Evolutionary conservation across 768 basidiomycete species (phyloP).

Genomic region (Naganishia vishniacii): DNA sequence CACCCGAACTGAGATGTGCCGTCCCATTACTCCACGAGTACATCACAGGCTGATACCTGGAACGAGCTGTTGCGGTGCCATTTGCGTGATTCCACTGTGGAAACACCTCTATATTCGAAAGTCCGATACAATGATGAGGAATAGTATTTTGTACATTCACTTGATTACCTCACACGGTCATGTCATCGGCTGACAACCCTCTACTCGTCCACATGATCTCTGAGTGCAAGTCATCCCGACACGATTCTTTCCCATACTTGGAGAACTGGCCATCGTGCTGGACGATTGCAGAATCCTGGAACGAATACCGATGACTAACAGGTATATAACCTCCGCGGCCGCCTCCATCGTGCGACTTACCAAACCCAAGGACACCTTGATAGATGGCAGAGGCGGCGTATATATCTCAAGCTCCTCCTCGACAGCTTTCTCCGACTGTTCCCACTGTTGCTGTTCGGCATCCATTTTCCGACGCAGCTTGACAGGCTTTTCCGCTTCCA

Average conservation of each 20-base stretch:
- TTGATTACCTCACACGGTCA: not conserved
- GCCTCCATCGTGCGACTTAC: constrained; percentile 21
- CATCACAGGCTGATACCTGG: too few relatives aligned
- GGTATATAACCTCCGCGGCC: too few relatives aligned
- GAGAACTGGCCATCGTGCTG: constrained; percentile 13
- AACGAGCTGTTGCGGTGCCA: too few relatives aligned
- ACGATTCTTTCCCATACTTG: not conserved
- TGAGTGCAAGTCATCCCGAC: constrained; percentile 17
- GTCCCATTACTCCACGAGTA: too few relatives aligned
- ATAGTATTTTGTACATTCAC: too few relatives aligned
- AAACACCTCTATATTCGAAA: not conserved
- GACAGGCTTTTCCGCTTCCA: constrained; percentile 24
- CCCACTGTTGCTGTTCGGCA: constrained; percentile 19
- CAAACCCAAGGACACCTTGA: constrained; percentile 26
- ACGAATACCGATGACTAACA: too few relatives aligned
- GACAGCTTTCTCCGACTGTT: not conserved
- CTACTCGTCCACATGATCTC: constrained; percentile 25
- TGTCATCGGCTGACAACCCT: constrained; percentile 12
- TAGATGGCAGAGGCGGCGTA: constrained; percentile 11
- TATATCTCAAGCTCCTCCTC: constrained; percentile 16
- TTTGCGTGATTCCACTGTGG: too few relatives aligned
- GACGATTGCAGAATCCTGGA: constrained; percentile 19
- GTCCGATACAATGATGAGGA: too few relatives aligned
- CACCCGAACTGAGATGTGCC: too few relatives aligned
- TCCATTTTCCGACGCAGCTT: constrained; percentile 25